Base-by-base conservation (phyloP, 805 yeast genomes). In the Kluyveromyces wickerhamii region DNA sequence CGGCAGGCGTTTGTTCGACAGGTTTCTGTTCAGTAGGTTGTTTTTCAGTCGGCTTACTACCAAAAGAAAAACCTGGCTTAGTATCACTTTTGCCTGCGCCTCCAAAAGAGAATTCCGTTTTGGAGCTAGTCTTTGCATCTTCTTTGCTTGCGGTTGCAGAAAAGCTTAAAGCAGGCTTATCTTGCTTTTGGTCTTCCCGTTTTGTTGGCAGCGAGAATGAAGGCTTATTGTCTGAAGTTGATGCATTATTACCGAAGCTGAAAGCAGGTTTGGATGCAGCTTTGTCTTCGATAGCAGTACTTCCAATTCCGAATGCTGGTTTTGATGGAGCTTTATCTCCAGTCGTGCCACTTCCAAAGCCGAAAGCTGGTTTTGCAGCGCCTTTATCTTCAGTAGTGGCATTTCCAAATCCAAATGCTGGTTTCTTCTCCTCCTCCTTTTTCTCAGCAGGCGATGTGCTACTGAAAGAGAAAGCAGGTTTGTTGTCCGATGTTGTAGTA, bases 41-140 rank as follows among this genome's bases (percentile, higher is more conserved):
- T n/a, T 36, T 44, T 12, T 40, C 47, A 5, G 36, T 36, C 10
- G 41, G 21, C 22, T 29, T 34, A 4, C 41, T 36, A 14, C 48
- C 47, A 36, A 44, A 37, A 11, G 27, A 29, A 38, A 46, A 48
- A 5, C 44, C 38, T n/a, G 45, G 40, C 15, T 42, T 41, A n/a
- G 44, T 31, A 22, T 35, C 26, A 9, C 27, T 25, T 27, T 19
- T n/a, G 15, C 26, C 9, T 10, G n/a, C 5, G n/a, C 24, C 28
- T 14, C 38, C 39, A 18, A 43, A 25, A 23, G 44, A 24, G 17
- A 40, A 40, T 6, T 38, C n/a, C 26, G 34, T 10, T 2, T 37
- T 32, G 23, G 23, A 11, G 11, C n/a, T n/a, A n/a, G n/a, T n/a
- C n/a, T n/a, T n/a, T n/a, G n/a, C n/a, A n/a, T n/a, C 27, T 24